Conservation (phyloP, 371 early-diverging fungal genomes). For the Mortierella sp. region DNA sequence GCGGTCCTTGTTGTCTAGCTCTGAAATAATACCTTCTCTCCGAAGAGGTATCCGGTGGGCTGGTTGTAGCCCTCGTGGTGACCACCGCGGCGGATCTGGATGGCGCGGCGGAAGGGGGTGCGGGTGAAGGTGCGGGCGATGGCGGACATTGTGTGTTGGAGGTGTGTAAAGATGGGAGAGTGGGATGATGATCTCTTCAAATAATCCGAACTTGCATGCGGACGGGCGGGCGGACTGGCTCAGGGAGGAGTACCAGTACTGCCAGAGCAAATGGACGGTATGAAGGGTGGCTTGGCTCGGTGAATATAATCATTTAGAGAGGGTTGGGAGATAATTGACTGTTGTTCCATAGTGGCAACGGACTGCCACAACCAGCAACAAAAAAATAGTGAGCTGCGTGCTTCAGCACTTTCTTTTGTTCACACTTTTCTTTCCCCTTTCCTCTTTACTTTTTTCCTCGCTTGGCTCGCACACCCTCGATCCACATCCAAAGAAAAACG, state of each 20-base stretch:
- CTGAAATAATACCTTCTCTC: slow-evolving; percentile 67
- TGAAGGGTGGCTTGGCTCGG: not conserved
- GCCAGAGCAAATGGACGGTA: not conserved
- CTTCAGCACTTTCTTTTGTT: not conserved
- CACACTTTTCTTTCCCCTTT: not conserved
- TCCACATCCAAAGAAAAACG: not conserved
- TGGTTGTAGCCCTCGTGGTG: slow-evolving; percentile 69
- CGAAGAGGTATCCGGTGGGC: slow-evolving; percentile 76
- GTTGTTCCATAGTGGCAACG: slow-evolving; percentile 3
- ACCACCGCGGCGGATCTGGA: slow-evolving; percentile 67
- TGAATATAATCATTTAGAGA: slow-evolving; percentile 2
- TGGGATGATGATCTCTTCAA: slow-evolving; percentile 4
- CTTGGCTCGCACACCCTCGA: not conserved
- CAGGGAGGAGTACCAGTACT: no score
- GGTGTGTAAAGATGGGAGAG: not conserved
- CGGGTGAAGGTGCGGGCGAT: slow-evolving; percentile 69
- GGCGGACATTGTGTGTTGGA: slow-evolving; percentile 36
- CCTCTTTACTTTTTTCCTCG: no score
- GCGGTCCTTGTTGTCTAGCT: slow-evolving; percentile 10
- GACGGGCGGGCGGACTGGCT: not conserved
- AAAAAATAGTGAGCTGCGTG: not conserved
- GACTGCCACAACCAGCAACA: not conserved
- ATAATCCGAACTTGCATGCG: slow-evolving; percentile 12
- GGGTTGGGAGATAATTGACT: slow-evolving; percentile 1
- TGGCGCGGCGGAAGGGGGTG: slow-evolving; percentile 59